Conservation (phyloP, 2,329 filamentous ascomycete species). For the Fusarium chuoi region DNA sequence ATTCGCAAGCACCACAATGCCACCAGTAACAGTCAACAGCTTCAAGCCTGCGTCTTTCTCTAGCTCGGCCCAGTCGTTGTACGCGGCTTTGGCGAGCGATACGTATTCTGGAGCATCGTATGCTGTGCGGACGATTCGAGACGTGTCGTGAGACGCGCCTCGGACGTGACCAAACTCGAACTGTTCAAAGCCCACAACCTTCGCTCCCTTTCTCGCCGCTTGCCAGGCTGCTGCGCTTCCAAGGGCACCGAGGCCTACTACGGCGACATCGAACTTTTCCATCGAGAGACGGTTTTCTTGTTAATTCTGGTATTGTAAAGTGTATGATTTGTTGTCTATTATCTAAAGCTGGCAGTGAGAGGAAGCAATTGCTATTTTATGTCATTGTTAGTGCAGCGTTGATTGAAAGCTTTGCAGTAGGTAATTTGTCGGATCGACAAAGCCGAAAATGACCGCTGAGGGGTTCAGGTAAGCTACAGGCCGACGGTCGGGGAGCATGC, state of each 20-base stretch:
- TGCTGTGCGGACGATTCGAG: slow-evolving; percentile 1
- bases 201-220: neutral
- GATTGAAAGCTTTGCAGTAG: neutral
- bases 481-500: neutral
- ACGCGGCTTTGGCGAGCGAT: neutral
- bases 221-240: slow-evolving; percentile 4
- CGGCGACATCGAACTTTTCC: neutral
- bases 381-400: too few species aligned
- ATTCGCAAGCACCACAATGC: neutral
- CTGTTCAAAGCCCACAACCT: neutral
- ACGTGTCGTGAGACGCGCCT: slow-evolving; percentile 3
- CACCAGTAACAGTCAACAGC: neutral
- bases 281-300: neutral
- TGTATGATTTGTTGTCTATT: neutral
- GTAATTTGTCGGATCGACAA: neutral
- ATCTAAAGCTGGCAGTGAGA: rapidly evolving
- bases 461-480: neutral
- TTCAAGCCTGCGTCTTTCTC: neutral
- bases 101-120: slow-evolving; percentile 7
- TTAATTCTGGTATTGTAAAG: neutral
- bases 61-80: neutral
- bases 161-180: slow-evolving; percentile 5
- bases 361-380: neutral
- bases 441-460: neutral
- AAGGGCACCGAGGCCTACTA: slow-evolving; percentile 1